Conservation (phyloP, 192 early-diverging fungal genomes). For the Pilobolus umbonatus region DNA sequence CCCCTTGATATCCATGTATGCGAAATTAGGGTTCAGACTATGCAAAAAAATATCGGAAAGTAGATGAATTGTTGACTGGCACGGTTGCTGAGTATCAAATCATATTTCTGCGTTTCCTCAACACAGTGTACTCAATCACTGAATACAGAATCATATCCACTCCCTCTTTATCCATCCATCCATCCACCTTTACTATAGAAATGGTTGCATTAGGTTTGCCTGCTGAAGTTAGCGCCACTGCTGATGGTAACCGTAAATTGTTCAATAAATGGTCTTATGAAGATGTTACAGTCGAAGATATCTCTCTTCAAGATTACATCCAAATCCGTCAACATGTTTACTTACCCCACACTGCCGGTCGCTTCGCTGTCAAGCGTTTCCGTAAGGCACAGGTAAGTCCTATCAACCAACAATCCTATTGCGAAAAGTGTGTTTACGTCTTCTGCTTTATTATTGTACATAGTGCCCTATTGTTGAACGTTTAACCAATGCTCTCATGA, state of each 20-base stretch:
- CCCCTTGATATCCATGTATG: too few relatives aligned
- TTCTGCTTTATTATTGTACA: neutral
- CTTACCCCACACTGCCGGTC: constrained; percentile 97
- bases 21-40: too few relatives aligned
- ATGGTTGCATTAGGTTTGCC: constrained; percentile 56
- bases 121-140: too few relatives aligned
- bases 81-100: too few relatives aligned
- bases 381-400: constrained; percentile 84
- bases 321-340: constrained; percentile 90
- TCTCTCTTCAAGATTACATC: constrained; percentile 87
- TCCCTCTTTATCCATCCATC: constrained; percentile 2
- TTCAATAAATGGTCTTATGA: constrained; percentile 92
- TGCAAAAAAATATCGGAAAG: too few relatives aligned
- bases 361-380: constrained; percentile 96
- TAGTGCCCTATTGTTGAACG: constrained; percentile 98
- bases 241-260: constrained; percentile 52
- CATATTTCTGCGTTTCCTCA: too few relatives aligned
- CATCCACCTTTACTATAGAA: neutral
- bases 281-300: constrained; percentile 87
- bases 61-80: too few relatives aligned
- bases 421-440: constrained; percentile 3
- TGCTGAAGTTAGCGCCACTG: constrained; percentile 48
- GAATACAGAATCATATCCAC: too few relatives aligned
- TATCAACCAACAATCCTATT: too few relatives aligned
- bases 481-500: constrained; percentile 99